Conservation (phyloP, 2,329 filamentous ascomycete species). For the Arthrobotrys entomopaga region DNA sequence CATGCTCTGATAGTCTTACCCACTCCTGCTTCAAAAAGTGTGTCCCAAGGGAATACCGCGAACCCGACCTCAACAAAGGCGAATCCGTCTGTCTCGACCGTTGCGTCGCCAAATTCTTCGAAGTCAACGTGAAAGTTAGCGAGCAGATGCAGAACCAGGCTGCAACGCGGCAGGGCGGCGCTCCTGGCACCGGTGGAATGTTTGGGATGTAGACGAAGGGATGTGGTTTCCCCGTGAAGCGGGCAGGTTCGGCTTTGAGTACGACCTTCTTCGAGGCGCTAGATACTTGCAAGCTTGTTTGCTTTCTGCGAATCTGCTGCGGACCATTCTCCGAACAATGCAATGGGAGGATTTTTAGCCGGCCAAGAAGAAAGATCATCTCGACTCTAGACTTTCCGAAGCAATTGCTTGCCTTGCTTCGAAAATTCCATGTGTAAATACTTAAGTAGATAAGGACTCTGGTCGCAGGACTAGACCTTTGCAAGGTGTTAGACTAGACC, state of each 20-base stretch:
- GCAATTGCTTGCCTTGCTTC: background rate
- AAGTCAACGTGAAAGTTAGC: conserved; percentile 98
- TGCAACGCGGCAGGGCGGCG: conserved; percentile 35
- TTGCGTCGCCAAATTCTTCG: conserved; percentile 98
- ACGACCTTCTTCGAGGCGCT: no score
- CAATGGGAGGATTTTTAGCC: background rate
- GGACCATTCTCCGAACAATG: background rate
- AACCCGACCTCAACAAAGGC: conserved; percentile 97
- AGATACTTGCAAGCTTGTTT: no score
- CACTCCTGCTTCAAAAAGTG: conserved; percentile 94
- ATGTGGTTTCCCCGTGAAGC: no score
- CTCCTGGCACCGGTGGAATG: conserved; percentile 39
- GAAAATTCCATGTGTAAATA: conserved; percentile 27
- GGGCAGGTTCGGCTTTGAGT: no score
- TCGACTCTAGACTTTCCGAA: conserved; percentile 33
- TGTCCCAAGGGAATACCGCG: conserved; percentile 89
- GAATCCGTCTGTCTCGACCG: conserved; percentile 98
- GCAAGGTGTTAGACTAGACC: conserved; percentile 24
- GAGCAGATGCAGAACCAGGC: conserved; percentile 56
- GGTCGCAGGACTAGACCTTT: conserved; percentile 9
- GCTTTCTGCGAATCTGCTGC: no score
- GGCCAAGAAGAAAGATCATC: conserved; percentile 12
- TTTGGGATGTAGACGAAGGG: conserved; percentile 40
- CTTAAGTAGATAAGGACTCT: background rate
- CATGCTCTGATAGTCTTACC: conserved; percentile 71